phyloP scores from a whole-genome alignment of 768 basidiomycete species.

The Pisolithus tinctorius region DNA sequence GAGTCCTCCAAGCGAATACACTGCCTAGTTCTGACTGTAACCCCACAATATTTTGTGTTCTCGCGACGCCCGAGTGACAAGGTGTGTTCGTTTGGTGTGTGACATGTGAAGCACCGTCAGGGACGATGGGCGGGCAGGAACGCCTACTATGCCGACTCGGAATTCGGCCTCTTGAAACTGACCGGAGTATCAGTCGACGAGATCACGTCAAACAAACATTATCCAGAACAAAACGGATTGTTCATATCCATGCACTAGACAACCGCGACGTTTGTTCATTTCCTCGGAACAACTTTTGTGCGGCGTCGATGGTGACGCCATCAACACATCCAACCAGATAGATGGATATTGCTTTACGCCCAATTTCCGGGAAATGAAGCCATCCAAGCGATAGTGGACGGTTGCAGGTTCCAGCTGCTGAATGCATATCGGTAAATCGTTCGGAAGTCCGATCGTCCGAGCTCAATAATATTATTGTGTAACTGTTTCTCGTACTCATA shows the following conservation, averaged over 20 bases:
- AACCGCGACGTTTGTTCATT: background rate
- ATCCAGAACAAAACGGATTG: background rate
- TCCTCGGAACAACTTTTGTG: background rate
- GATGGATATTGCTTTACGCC: too few relatives aligned
- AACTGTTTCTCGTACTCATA: too few relatives aligned
- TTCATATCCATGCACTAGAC: too few relatives aligned
- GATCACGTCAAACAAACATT: background rate
- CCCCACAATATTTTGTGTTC: background rate
- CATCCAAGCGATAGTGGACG: too few relatives aligned
- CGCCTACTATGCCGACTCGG: background rate
- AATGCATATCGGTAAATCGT: too few relatives aligned
- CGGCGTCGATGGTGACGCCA: background rate
- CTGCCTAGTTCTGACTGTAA: background rate
- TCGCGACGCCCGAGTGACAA: background rate
- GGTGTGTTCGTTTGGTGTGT: background rate
- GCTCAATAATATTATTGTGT: too few relatives aligned
- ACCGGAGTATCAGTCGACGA: background rate
- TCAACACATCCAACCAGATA: background rate
- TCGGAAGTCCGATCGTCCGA: too few relatives aligned
- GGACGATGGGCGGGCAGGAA: background rate
- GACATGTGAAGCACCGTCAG: background rate
- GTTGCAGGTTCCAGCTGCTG: too few relatives aligned
- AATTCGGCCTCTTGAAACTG: background rate
- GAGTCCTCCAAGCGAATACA: background rate
- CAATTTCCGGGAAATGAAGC: too few relatives aligned